A percentile compares a stretch with the other conserved stretches of the same genome.
Evolutionary conservation across 164 flowering plant genomes (phyloP).

Genomic region (Tinospora cordifolia): DNA sequence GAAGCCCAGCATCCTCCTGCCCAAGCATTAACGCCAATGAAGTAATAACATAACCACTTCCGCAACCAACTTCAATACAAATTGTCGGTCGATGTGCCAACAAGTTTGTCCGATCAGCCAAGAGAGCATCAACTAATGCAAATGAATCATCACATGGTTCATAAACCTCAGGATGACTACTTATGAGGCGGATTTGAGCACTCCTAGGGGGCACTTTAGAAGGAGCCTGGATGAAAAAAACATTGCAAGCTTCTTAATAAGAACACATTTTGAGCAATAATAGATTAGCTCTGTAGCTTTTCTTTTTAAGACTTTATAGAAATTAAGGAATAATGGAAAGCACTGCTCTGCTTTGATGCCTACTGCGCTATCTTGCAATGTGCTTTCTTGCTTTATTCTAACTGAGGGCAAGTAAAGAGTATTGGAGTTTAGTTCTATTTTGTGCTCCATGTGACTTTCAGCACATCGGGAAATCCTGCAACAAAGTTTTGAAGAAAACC

Average conservation of each 20-base stretch:
- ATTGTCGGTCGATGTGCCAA: constrained; percentile 50
- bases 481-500: background rate
- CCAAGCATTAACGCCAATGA: constrained; percentile 75
- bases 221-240: constrained; percentile 14
- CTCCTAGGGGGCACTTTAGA: constrained; percentile 32
- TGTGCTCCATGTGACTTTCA: constrained; percentile 10
- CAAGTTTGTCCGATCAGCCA: constrained; percentile 62
- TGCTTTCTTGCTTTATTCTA: constrained; percentile 2
- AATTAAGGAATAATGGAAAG: background rate
- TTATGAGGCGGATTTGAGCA: constrained; percentile 78
- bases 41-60: constrained; percentile 91
- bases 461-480: background rate
- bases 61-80: constrained; percentile 86
- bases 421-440: constrained; percentile 6
- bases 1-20: constrained; percentile 28
- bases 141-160: constrained; percentile 97
- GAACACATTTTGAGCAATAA: background rate
- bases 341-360: background rate
- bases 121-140: constrained; percentile 84
- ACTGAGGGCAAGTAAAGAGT: constrained; percentile 2
- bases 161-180: constrained; percentile 81
- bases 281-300: background rate
- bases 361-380: constrained; percentile 8
- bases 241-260: constrained; percentile 5
- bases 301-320: background rate